Base-by-base conservation (phyloP, 2,329 filamentous ascomycete species). In the Basipetospora chlamydospora region DNA sequence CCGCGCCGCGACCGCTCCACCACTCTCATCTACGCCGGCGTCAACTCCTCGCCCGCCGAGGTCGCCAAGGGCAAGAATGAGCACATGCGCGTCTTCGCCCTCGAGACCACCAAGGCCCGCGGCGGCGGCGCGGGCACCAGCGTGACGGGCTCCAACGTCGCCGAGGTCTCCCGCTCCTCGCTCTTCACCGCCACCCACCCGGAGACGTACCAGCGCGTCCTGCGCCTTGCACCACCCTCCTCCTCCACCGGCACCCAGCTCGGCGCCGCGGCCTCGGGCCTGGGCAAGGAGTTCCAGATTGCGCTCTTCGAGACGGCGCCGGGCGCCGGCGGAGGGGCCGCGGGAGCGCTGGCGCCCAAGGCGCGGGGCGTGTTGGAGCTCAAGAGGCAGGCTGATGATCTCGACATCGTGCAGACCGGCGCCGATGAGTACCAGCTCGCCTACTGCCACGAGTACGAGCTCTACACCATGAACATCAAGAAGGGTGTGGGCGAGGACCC, bases 11-110 rank as follows among this genome's bases (percentile, higher is more conserved):
- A 61, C 35, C 76, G 67, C 47, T 64, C 50, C 33, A 72, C 70
- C 17, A 54, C 65, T 29, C 31, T 61, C 37, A 59, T 74, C 6
- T 77, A 82, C 45, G 83, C 86, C 18, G 86, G 86, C 37, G 78
- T 94, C 59, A 95, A 94, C 55, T 86, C 84, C 41, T 80, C 78
- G 40, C 67, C 75, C 32, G 69, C 67, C 5, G 77, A 85, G 40
- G 68, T 87, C 44, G 66, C 76, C 46, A 75, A 77, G 44, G 82
- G 80, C 44, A 80, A 73, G 51, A 95, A 95, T 54, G 69, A 82
- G 50, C 87, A 95, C 58, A 74, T 96, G 44, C 74, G 86, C 44
- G 70, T 82, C 8, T 81, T 93, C 49, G 65, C 70, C 43, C 66
- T 90, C 43, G 56, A 64, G 37, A 44, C 55, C 46, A 43, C 50